phyloP scores from a whole-genome alignment of 1,284 basidiomycete species.

The Caloboletus inedulis region DNA sequence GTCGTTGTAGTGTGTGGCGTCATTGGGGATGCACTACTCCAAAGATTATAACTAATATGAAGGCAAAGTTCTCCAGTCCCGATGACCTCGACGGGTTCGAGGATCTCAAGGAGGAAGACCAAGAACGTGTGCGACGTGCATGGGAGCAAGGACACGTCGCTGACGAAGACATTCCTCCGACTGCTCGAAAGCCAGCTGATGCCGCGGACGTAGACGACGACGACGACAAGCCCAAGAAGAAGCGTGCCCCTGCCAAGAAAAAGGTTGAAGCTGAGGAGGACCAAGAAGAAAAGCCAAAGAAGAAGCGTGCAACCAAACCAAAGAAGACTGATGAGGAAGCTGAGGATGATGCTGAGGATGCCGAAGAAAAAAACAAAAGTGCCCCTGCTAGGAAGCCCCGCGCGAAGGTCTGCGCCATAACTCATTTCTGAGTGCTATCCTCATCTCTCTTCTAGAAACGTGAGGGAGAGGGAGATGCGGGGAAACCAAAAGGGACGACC shows the following conservation, averaged over 20 bases:
- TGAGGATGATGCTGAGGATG: slow-evolving; percentile 37
- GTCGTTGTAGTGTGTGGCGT: slow-evolving; percentile 57
- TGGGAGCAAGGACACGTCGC: slow-evolving; percentile 74
- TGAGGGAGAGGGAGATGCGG: slow-evolving; percentile 33
- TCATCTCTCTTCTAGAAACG: slow-evolving; percentile 37
- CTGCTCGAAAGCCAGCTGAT: slow-evolving; percentile 56
- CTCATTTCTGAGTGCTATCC: slow-evolving; percentile 6
- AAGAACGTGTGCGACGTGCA: slow-evolving; percentile 64
- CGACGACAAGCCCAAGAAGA: slow-evolving; percentile 40
- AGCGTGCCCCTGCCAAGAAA: slow-evolving; percentile 39
- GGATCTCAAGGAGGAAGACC: slow-evolving; percentile 59
- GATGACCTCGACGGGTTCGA: slow-evolving; percentile 74
- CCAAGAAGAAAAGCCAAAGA: slow-evolving; percentile 38
- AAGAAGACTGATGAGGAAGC: slow-evolving; percentile 42
- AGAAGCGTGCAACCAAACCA: slow-evolving; percentile 36
- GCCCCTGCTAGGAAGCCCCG: slow-evolving; percentile 38
- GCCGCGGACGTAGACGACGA: slow-evolving; percentile 42
- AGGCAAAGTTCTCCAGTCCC: slow-evolving; percentile 55
- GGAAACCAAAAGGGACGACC: slow-evolving; percentile 41
- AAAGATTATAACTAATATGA: slow-evolving; percentile 71
- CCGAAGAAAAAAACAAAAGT: slow-evolving; percentile 42
- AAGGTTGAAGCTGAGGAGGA: slow-evolving; percentile 43
- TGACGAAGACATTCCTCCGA: slow-evolving; percentile 74
- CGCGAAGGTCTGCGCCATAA: slow-evolving; percentile 35
- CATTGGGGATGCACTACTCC: slow-evolving; percentile 82